Base-by-base conservation (phyloP, 2,329 filamentous ascomycete genomes). In the Ophiocordyceps camponoti-rufipedis region DNA sequence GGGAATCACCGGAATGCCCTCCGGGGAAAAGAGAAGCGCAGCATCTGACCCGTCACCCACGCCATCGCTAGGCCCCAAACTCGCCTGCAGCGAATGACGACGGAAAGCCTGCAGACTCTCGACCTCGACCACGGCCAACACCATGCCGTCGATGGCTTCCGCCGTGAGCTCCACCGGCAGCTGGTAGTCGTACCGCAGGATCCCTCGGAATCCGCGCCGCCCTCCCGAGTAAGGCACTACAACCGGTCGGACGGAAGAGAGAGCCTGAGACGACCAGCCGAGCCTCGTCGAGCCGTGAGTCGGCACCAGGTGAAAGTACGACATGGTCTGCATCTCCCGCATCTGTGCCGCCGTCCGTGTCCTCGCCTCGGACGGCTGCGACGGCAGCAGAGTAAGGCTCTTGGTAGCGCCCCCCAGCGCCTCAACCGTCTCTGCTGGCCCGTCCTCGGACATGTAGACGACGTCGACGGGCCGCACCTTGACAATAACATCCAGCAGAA, bases 281-380 rank as follows among this genome's bases (percentile, higher is more conserved):
- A 60, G 43, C 6, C 48, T 50, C 18, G 8, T 38, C 8, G 12
- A 18, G 18, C 28, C 44, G 14, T 23, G 4, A 8, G 35, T 39
- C n/a, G 14, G 14, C n/a, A 28, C 39, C 9, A 47, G 51, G 55
- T 89, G 85, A 54, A 89, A 85, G 53, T 88, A 89, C 0, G 82
- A 80, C 70, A 86, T 79, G n/a, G 71, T 75, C 52, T 87, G 82
- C 80, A 89, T 86, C 6, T 72, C 71, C 44, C 82, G 67, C 3
- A 85, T 60, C 49, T 88, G 78, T 0, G 74, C 69, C 0, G 81
- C 71, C 10, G 78, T 82, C 35, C 79, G 67, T 3, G 71, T 64
- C 1, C 67, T 67, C 39, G 67, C 66, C 39, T 76, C 71, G n/a
- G 67, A 68, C 9, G 69, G 59, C 52, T 79, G 72, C 1, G 80